Percentiles rank a stretch among this genome's conserved stretches.
These are phyloP conservation scores for Eucalyptus albens DNA, from an alignment of 345 rosid species.

Conservation along the genomic window DNA sequence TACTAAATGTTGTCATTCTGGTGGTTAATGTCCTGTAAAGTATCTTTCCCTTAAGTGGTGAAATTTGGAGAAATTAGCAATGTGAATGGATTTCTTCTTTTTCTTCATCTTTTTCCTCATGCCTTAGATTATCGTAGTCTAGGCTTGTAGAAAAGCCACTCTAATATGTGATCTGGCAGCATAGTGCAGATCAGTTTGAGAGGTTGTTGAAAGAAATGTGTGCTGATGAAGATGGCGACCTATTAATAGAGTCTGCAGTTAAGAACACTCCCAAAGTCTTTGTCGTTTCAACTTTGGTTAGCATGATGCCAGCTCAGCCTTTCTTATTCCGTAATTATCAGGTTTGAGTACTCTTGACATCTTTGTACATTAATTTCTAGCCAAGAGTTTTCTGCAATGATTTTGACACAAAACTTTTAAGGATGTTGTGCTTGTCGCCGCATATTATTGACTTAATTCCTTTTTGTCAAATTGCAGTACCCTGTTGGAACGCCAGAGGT, in stretches of 20 bases:
- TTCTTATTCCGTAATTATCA: slow-evolving; percentile 95
- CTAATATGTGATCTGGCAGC: slow-evolving; percentile 60
- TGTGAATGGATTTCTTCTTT: not conserved
- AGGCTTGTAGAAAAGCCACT: slow-evolving; percentile 4
- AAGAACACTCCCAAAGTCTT: slow-evolving; percentile 90
- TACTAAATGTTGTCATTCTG: not conserved
- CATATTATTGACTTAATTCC: not conserved
- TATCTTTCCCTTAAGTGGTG: not conserved
- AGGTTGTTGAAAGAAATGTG: slow-evolving; percentile 96
- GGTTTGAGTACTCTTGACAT: slow-evolving; percentile 16
- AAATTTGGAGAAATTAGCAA: not conserved
- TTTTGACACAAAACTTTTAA: not conserved
- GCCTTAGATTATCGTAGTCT: not conserved
- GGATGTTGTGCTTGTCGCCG: not conserved
- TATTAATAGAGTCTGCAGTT: slow-evolving; percentile 89
- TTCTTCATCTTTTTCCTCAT: not conserved
- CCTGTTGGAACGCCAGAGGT: slow-evolving; percentile 92
- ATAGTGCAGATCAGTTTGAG: slow-evolving; percentile 97
- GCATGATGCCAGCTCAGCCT: slow-evolving; percentile 93
- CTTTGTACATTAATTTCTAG: not conserved
- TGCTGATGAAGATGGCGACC: slow-evolving; percentile 90
- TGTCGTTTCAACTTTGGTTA: slow-evolving; percentile 89
- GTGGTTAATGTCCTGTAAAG: not conserved
- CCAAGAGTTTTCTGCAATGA: not conserved
- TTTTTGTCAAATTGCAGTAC: slow-evolving; percentile 37